These are phyloP conservation scores for Xerocomellus intermedius DNA, from an alignment of 768 basidiomycete genomes.

Conservation along the genomic window DNA sequence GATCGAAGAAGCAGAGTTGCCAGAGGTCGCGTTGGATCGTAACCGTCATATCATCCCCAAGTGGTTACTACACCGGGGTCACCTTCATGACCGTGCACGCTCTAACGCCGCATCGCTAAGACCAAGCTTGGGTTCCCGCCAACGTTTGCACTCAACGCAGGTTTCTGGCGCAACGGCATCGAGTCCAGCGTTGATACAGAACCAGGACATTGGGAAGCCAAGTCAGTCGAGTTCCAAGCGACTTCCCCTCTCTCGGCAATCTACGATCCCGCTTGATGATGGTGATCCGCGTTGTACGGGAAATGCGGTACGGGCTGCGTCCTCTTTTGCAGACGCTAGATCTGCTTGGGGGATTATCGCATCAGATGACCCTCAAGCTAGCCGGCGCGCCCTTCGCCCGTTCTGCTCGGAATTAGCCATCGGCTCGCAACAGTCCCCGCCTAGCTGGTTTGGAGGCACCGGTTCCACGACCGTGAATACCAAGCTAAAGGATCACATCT, in stretches of 20 bases:
- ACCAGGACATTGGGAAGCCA: conserved; percentile 23
- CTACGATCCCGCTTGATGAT: conserved; percentile 37
- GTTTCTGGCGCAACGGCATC: conserved; percentile 60
- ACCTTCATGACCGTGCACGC: conserved; percentile 47
- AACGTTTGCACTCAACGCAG: conserved; percentile 40
- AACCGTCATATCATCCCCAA: conserved; percentile 97
- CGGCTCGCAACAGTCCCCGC: conserved; percentile 33
- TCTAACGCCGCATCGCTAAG: conserved; percentile 40
- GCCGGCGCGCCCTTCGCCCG: conserved; percentile 35
- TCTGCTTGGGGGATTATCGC: conserved; percentile 14
- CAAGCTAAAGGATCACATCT: conserved; percentile 92
- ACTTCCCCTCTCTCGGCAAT: conserved; percentile 43
- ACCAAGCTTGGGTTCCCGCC: conserved; percentile 30
- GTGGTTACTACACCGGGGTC: conserved; percentile 68
- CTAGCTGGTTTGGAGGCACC: conserved; percentile 77
- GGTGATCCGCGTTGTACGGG: conserved; percentile 47
- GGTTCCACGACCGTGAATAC: conserved; percentile 95
- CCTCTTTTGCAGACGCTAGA: conserved; percentile 25
- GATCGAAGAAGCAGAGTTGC: conserved; percentile 76
- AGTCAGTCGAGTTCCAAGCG: conserved; percentile 26
- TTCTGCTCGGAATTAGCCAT: conserved; percentile 42
- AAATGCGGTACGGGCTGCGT: conserved; percentile 29
- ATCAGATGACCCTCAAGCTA: conserved; percentile 28
- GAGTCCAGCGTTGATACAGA: conserved; percentile 61
- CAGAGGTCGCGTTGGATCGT: conserved; percentile 89